Conservation (phyloP, 176 grass and related monocot genomes). For the Puccinellia tenuiflora region DNA sequence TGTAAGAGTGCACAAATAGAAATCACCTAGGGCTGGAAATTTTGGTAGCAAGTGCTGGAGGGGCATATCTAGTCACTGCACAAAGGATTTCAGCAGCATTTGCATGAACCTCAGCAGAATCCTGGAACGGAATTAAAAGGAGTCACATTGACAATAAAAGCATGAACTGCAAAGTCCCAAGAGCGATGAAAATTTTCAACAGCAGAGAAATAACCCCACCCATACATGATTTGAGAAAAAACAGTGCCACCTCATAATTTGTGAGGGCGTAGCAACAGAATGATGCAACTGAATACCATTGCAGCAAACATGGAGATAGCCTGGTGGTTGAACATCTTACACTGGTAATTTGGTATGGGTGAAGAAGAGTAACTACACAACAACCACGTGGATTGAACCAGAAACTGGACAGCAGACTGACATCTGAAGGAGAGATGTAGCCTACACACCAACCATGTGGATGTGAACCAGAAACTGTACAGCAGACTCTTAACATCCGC, state of each 20-base stretch:
- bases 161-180: neutral
- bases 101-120: conserved; percentile 93
- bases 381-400: neutral
- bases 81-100: conserved; percentile 93
- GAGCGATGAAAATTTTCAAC: neutral
- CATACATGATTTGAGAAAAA: neutral
- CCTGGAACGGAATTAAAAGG: conserved; percentile 36
- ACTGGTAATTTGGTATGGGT: neutral
- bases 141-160: neutral
- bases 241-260: neutral
- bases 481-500: neutral
- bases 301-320: neutral
- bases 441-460: neutral
- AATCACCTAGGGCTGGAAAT: conserved; percentile 79
- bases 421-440: neutral
- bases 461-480: conserved; percentile 8
- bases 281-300: neutral
- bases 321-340: neutral
- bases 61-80: conserved; percentile 88
- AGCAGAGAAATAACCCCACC: neutral
- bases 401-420: neutral
- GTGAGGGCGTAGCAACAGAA: neutral
- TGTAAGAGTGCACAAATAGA: conserved; percentile 4
- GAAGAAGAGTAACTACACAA: neutral
- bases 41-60: conserved; percentile 79